Evolutionary conservation across 768 basidiomycete genomes (phyloP).

Genomic region (Mycena kentingensis): DNA sequence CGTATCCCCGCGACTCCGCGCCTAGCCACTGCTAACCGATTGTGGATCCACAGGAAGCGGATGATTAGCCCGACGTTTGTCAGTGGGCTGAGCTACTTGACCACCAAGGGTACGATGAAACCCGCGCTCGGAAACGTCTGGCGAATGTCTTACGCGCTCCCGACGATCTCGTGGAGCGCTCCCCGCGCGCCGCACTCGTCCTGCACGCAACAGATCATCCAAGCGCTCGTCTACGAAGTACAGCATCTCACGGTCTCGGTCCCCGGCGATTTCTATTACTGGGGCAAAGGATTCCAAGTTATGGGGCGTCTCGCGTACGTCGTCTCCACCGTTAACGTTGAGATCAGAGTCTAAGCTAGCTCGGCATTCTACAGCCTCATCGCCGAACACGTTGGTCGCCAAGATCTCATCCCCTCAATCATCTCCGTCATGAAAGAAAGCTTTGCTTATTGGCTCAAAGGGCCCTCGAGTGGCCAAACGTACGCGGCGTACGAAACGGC

Average conservation of each 20-base stretch:
- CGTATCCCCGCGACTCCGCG: background rate
- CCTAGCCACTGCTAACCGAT: conserved; percentile 9
- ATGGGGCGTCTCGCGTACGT: conserved; percentile 34
- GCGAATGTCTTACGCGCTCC: conserved; percentile 32
- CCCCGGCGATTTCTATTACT: conserved; percentile 39
- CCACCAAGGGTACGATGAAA: conserved; percentile 38
- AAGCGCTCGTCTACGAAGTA: conserved; percentile 48
- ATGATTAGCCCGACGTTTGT: conserved; percentile 28
- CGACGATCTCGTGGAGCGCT: conserved; percentile 36
- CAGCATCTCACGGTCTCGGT: conserved; percentile 49
- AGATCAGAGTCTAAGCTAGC: background rate
- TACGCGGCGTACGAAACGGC: conserved; percentile 36
- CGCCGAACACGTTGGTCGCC: conserved; percentile 35
- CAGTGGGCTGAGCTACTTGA: conserved; percentile 33
- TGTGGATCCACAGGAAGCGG: conserved; percentile 24
- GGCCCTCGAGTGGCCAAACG: conserved; percentile 23
- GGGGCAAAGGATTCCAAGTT: conserved; percentile 32
- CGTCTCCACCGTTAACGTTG: background rate
- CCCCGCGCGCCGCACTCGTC: conserved; percentile 35
- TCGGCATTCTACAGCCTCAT: conserved; percentile 26
- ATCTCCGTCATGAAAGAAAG: conserved; percentile 28
- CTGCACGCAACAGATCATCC: conserved; percentile 30
- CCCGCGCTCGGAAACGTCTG: conserved; percentile 35
- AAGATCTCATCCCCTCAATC: conserved; percentile 33
- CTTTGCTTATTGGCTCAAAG: conserved; percentile 30